Evolutionary conservation across 495 filamentous ascomycete species (phyloP), one percentile per base, ranked within the genome.

Genomic region (Hypomontagnella monticulosa): DNA sequence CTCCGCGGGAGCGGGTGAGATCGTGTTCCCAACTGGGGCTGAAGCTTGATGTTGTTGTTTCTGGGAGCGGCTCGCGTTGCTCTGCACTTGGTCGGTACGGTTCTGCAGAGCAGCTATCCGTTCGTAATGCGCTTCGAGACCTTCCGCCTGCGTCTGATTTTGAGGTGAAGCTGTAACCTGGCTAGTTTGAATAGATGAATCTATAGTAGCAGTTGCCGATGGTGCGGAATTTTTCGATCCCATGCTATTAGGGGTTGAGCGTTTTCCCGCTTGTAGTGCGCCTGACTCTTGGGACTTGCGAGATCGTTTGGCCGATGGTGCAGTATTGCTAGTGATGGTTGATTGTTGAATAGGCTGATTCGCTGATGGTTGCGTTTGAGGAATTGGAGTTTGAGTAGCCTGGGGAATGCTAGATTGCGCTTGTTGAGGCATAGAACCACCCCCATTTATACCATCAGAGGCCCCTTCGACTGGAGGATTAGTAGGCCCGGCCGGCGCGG

Each of bases 71-170:
- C 50, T 72, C 27, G 51, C 33, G 27, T 68, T 70, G 15, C 37
- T 50, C 23, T 69, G 69, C 8, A 58, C 48, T 55, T 60, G 71
- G 30, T 69, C 68, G 37, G 44, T 67, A 15, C 63, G 69, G 18
- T 62, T 69, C n/a, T 66, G 65, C 49, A 69, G 51, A 10, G 71
- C 62, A 46, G 66, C 65, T 51, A 70, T 63, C 7, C 55, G 54
- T 20, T 69, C 66, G 30, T 58, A 74, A 61, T 70, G 69, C 5
- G 71, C 71, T 59, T 72, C 71, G n/a, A 74, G 63, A 4, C 71
- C 71, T 54, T 74, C 71, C 9, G 71, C 53, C 41, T 55, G 56
- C 14, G 56, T 54, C 23, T 65, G 62, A 12, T 38, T 66, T 32
- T 72, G 71, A 12, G 66, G 20, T 18, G 57, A 43, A n/a, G 30